These are phyloP conservation scores for Vitis hybrid DNA, from an alignment of 177 flowering plant genomes.

Conservation along the genomic window DNA sequence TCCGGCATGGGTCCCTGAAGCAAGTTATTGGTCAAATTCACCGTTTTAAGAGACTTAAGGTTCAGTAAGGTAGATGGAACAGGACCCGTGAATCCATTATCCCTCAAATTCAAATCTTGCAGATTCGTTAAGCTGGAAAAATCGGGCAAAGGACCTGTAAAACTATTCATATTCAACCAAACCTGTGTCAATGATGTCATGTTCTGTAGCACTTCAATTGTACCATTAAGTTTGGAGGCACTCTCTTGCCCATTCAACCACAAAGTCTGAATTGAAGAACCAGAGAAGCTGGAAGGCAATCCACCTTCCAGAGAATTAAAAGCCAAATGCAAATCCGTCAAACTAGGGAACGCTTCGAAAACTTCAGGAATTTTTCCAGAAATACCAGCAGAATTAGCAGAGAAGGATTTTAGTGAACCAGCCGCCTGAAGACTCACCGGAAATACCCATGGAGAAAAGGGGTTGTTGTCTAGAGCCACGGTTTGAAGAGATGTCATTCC, in stretches of 20 bases:
- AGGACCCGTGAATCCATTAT: constrained; percentile 69
- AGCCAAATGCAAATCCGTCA: constrained; percentile 43
- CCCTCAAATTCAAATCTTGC: constrained; percentile 46
- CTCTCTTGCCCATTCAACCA: constrained; percentile 69
- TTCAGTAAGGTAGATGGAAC: constrained; percentile 54
- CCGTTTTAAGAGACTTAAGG: constrained; percentile 26
- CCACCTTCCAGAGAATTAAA: constrained; percentile 52
- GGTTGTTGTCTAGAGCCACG: constrained; percentile 50
- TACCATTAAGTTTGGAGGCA: constrained; percentile 41
- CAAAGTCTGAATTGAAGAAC: constrained; percentile 42
- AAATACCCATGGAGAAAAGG: constrained; percentile 55
- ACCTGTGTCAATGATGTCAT: constrained; percentile 56
- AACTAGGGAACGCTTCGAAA: constrained; percentile 33
- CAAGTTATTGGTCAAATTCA: constrained; percentile 61
- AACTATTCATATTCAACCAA: constrained; percentile 60
- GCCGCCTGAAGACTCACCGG: constrained; percentile 43
- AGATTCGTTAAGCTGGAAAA: constrained; percentile 36
- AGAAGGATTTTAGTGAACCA: constrained; percentile 37
- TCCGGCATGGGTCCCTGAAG: constrained; percentile 56
- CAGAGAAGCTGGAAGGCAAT: constrained; percentile 48
- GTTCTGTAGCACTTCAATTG: constrained; percentile 43
- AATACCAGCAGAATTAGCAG: constrained; percentile 57
- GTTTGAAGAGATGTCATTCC: constrained; percentile 45
- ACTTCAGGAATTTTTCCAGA: constrained; percentile 64
- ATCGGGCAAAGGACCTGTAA: constrained; percentile 78